Percentiles rank a stretch among this genome's conserved stretches.
Conservation (phyloP, 495 filamentous ascomycete genomes). For the Letharia lupina region DNA sequence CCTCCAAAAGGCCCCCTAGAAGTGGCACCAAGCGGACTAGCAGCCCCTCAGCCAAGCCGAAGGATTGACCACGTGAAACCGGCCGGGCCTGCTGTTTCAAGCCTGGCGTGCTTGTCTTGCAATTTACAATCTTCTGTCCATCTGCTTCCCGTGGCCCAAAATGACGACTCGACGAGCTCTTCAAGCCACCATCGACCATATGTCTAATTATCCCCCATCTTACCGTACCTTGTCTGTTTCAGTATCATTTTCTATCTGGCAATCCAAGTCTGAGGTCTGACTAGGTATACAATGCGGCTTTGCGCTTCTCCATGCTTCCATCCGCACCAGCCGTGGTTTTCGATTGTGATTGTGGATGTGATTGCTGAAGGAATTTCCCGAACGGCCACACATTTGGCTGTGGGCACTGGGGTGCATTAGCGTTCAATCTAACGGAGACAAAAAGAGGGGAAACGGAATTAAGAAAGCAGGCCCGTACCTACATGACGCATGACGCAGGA, state of each 20-base stretch:
- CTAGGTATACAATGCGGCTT: background rate
- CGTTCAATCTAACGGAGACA: background rate
- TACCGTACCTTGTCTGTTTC: too few relatives aligned
- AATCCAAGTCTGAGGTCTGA: too few relatives aligned
- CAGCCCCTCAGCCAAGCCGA: background rate
- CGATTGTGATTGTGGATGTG: too few relatives aligned
- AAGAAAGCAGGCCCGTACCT: too few relatives aligned
- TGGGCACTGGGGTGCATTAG: constrained; percentile 2
- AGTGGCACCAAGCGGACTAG: background rate
- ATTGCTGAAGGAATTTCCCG: background rate
- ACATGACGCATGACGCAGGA: too few relatives aligned
- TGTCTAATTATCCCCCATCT: too few relatives aligned
- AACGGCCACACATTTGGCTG: background rate
- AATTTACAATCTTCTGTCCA: background rate
- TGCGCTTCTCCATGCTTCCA: background rate
- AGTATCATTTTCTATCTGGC: too few relatives aligned
- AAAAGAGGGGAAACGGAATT: background rate
- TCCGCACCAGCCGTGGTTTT: background rate
- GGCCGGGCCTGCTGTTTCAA: background rate
- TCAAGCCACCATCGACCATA: background rate
- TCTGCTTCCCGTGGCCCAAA: background rate
- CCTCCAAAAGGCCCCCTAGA: too few relatives aligned
- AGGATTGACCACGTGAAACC: background rate
- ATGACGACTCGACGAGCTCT: background rate
- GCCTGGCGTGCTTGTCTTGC: background rate